Conservation (phyloP, 176 grass and related monocot species). For the Areca catechu region DNA sequence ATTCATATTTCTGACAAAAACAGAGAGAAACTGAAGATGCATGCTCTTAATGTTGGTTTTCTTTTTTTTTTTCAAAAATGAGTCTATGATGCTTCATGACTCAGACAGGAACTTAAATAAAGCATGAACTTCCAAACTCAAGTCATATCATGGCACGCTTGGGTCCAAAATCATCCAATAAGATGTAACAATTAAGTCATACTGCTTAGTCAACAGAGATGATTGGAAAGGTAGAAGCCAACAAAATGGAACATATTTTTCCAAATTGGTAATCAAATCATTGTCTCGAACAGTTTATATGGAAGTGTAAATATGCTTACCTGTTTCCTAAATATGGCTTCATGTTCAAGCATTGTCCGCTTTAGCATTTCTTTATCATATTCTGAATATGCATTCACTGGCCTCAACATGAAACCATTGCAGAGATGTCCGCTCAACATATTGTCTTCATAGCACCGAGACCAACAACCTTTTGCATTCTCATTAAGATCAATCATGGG, state of each 20-base stretch:
- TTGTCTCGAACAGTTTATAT: slow-evolving; percentile 7
- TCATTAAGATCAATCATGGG: slow-evolving; percentile 43
- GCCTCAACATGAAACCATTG: slow-evolving; percentile 29
- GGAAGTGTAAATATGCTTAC: slow-evolving; percentile 25
- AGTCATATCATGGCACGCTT: too few relatives aligned
- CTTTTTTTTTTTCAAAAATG: too few relatives aligned
- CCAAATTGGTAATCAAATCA: background rate
- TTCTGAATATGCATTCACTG: slow-evolving; percentile 31
- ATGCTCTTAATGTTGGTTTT: too few relatives aligned
- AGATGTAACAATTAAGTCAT: too few relatives aligned
- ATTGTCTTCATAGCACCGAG: slow-evolving; percentile 34
- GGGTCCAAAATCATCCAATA: too few relatives aligned
- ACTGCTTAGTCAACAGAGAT: too few relatives aligned
- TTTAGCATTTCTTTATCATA: slow-evolving; percentile 63
- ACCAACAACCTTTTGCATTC: slow-evolving; percentile 34
- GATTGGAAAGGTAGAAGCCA: too few relatives aligned
- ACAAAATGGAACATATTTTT: background rate
- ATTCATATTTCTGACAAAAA: background rate
- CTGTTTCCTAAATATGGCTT: slow-evolving; percentile 70
- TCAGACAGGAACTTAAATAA: too few relatives aligned
- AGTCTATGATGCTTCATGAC: too few relatives aligned
- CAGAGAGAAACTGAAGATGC: background rate
- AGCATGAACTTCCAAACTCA: too few relatives aligned
- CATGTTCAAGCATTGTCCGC: slow-evolving; percentile 68
- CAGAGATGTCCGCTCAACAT: slow-evolving; percentile 20